Base-by-base conservation (phyloP, 2,329 filamentous ascomycete species). In the Diaporthe citri region DNA sequence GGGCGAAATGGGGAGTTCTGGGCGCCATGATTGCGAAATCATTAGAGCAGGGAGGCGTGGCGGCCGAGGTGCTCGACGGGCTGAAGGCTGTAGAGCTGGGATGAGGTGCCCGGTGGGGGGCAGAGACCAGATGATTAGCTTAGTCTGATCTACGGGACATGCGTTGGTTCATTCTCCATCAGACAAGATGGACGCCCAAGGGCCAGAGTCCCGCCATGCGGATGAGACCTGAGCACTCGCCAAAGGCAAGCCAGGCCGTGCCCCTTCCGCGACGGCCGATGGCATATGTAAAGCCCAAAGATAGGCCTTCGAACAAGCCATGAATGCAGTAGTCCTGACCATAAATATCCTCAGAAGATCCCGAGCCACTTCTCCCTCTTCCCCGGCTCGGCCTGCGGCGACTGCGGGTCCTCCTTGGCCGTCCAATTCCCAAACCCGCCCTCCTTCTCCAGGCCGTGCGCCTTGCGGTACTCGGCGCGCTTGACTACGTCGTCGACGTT, bases 401-500 rank as follows among this genome's bases (percentile, higher is more conserved):
- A 66, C 60, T 75, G 77, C 25, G 71, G 73, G 43, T 77, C 76
- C 17, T 77, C 73, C 76, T 77, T 77, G 10, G 76, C 72, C 31
- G 76, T 78, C 48, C 76, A 79, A 74, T 71, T 77, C 52, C 70
- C 87, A 79, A 92, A 87, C 43, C 88, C 88, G 70, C 90, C 86
- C 80, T 89, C 87, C 79, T 89, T 86, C 82, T 95, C 93, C 80
- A 97, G 83, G 13, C 95, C 95, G 87, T 98, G 95, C 76, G 93
- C 95, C 84, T 95, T 93, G 80, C 96, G 92, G 85, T 95, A 99
- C 83, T 94, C 92, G 76, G 90, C 90, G 80, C 96, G 90, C 90
- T 98, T 98, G 83, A 93, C 90, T 39, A 97, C 93, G 85, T 99
- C 97, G 78, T 98, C 95, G 73, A 95, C 88, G 78, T 92, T 92